A percentile compares a stretch with the other conserved stretches of the same genome.
Conservation (phyloP, 768 basidiomycete species). For the Auriscalpium microsporum region DNA sequence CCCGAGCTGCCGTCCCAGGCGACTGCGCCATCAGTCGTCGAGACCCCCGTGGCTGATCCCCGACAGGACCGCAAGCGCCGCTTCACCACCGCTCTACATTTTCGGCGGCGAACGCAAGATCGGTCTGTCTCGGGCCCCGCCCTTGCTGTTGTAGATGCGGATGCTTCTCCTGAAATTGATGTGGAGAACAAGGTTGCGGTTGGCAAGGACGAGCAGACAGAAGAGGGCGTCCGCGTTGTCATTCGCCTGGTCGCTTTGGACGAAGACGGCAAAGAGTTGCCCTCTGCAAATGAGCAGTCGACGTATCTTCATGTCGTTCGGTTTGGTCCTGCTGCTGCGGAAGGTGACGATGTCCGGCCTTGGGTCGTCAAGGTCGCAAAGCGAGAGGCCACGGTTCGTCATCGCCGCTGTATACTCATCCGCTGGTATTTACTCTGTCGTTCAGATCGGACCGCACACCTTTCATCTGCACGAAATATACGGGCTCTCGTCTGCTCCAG, state of each 20-base stretch:
- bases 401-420: conserved; percentile 2
- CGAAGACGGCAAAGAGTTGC: conserved; percentile 57
- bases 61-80: conserved; percentile 38
- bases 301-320: conserved; percentile 84
- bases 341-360: conserved; percentile 47
- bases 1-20: background rate
- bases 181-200: conserved; percentile 34
- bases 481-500: conserved; percentile 58
- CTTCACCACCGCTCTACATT: conserved; percentile 52
- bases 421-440: background rate
- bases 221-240: conserved; percentile 63
- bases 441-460: conserved; percentile 81
- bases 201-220: conserved; percentile 36
- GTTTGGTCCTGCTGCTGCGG: conserved; percentile 36
- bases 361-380: conserved; percentile 94
- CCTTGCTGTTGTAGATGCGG: conserved; percentile 68
- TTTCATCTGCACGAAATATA: conserved; percentile 96
- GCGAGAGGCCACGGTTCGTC: conserved; percentile 72
- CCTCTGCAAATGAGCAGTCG: conserved; percentile 73
- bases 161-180: conserved; percentile 28
- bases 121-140: conserved; percentile 66
- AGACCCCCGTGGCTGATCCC: conserved; percentile 18
- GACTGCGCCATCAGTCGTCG: conserved; percentile 6
- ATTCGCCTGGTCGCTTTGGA: conserved; percentile 81
- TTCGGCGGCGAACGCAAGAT: conserved; percentile 39